Conservation (phyloP, 108 stramenopile species). For the Nitzschia putrida region DNA sequence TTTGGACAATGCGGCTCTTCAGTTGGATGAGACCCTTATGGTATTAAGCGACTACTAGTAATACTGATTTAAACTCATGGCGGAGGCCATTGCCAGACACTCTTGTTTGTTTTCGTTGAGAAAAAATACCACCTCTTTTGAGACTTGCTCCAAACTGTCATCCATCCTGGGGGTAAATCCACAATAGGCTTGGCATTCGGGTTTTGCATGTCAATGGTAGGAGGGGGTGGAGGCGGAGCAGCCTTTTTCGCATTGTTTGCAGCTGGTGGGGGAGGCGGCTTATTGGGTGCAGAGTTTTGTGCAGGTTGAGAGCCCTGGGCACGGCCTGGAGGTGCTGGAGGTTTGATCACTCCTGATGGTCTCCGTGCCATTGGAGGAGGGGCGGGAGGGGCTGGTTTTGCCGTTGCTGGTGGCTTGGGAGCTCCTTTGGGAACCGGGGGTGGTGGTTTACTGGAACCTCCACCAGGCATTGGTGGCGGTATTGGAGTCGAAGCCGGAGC, state of each 20-base stretch:
- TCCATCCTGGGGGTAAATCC: slow-evolving; percentile 72
- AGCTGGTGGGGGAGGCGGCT: slow-evolving; percentile 22
- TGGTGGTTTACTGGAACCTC: slow-evolving; percentile 2
- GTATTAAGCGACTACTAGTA: slow-evolving; percentile 58
- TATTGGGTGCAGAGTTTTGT: slow-evolving; percentile 14
- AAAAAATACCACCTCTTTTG: slow-evolving; percentile 86
- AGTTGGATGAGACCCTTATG: slow-evolving; percentile 83
- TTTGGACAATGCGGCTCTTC: slow-evolving; percentile 62
- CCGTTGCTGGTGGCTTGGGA: slow-evolving; percentile 21
- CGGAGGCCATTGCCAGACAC: slow-evolving; percentile 77
- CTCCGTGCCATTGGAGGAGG: slow-evolving; percentile 2
- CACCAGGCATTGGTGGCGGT: slow-evolving; percentile 22
- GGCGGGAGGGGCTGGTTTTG: background rate
- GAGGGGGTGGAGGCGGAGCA: slow-evolving; percentile 7
- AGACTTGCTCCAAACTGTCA: slow-evolving; percentile 75
- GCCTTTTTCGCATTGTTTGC: slow-evolving; percentile 8
- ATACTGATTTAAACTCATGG: slow-evolving; percentile 11
- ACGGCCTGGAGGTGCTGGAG: slow-evolving; percentile 8
- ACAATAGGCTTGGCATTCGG: slow-evolving; percentile 67
- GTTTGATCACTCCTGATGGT: too few relatives aligned
- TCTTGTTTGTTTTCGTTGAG: slow-evolving; percentile 66
- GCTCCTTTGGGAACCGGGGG: slow-evolving; percentile 5
- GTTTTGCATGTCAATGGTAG: slow-evolving; percentile 46
- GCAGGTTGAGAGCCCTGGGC: slow-evolving; percentile 8
- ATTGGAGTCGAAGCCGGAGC: slow-evolving; percentile 31